Evolutionary conservation across 148 eudicot genomes (phyloP).

Genomic region (Camellia lanceoleosa): DNA sequence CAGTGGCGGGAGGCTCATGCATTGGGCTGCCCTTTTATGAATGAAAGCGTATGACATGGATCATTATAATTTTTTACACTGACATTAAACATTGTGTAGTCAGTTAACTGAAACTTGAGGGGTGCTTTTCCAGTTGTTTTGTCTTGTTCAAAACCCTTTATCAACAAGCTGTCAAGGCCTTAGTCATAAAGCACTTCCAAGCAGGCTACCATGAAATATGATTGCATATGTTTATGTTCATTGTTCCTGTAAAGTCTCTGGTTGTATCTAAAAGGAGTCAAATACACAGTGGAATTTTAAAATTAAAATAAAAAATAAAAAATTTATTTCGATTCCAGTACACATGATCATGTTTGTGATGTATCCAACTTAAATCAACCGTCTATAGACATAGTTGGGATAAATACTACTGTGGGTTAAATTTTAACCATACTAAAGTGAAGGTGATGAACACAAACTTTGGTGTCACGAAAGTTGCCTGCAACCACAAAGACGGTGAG

Average conservation of each 20-base stretch:
- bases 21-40: background rate
- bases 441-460: no score
- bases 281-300: no score
- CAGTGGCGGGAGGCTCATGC: no score
- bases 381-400: no score
- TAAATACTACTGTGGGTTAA: no score
- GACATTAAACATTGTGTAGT: background rate
- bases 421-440: no score
- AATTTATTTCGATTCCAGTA: no score
- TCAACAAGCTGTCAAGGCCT: background rate
- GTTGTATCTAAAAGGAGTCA: background rate
- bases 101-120: slow-evolving; percentile 7
- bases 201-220: background rate
- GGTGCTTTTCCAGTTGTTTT: slow-evolving; percentile 2
- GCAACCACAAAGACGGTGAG: no score
- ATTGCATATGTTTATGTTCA: background rate
- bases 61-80: background rate
- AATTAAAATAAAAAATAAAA: no score
- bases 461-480: no score
- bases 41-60: background rate
- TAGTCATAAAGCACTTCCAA: background rate
- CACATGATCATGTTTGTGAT: no score
- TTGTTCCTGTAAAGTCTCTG: background rate
- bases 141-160: background rate
- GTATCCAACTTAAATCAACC: no score